Percentiles rank a stretch among this genome's conserved stretches.
phyloP scores from a whole-genome alignment of 352 stramenopile species.

The Phytophthora sp. region DNA sequence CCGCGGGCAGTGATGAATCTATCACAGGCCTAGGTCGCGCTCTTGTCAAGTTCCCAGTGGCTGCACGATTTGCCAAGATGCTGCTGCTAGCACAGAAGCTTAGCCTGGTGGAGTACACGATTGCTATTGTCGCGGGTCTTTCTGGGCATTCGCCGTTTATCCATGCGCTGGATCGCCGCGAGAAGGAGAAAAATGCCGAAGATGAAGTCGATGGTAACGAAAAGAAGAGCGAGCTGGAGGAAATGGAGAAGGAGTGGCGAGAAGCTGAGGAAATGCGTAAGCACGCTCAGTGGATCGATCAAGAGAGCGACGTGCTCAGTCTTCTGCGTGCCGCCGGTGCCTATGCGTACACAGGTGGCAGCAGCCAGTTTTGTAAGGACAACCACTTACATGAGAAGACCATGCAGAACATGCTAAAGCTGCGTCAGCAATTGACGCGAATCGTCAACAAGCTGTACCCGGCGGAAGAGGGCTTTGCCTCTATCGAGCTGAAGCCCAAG shows the following conservation, averaged over 20 bases:
- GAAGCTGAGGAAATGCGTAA: slow-evolving; percentile 76
- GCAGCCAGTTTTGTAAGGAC: slow-evolving; percentile 66
- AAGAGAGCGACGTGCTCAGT: slow-evolving; percentile 84
- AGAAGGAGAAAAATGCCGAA: slow-evolving; percentile 46
- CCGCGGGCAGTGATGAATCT: slow-evolving; percentile 48
- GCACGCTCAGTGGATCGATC: slow-evolving; percentile 78
- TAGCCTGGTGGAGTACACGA: slow-evolving; percentile 76
- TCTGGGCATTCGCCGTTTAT: slow-evolving; percentile 84
- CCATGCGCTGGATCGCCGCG: slow-evolving; percentile 50
- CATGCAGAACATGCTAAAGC: slow-evolving; percentile 89
- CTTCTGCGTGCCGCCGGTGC: slow-evolving; percentile 77
- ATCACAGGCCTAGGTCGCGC: slow-evolving; percentile 85
- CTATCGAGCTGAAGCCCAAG: slow-evolving; percentile 58
- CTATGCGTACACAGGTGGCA: slow-evolving; percentile 76
- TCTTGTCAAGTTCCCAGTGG: slow-evolving; percentile 89
- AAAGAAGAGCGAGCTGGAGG: slow-evolving; percentile 51
- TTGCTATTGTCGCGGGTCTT: slow-evolving; percentile 79
- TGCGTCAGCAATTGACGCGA: slow-evolving; percentile 81
- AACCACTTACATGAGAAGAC: slow-evolving; percentile 88
- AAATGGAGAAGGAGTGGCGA: slow-evolving; percentile 78
- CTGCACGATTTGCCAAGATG: slow-evolving; percentile 91
- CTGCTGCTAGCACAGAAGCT: slow-evolving; percentile 82
- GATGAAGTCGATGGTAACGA: slow-evolving; percentile 31
- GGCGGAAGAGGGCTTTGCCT: slow-evolving; percentile 41
- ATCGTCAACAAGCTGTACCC: slow-evolving; percentile 81